A percentile compares a stretch with the other conserved stretches of the same genome.
These are phyloP conservation scores for Vitis cinerea DNA, from an alignment of 164 flowering plant genomes.

Conservation along the genomic window DNA sequence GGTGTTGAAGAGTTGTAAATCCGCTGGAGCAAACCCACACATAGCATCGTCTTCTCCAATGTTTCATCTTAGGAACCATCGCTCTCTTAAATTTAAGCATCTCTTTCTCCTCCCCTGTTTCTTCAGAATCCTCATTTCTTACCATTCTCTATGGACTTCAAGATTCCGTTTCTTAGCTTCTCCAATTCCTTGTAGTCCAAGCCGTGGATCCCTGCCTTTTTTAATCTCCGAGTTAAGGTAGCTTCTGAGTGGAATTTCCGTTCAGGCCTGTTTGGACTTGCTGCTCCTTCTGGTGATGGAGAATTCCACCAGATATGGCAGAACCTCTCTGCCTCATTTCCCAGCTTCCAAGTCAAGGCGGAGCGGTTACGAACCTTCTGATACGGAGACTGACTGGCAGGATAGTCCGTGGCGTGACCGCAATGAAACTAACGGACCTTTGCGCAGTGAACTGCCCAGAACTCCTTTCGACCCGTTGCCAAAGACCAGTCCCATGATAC, in stretches of 20 bases:
- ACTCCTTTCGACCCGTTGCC: conserved; percentile 11
- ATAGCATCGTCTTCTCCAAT: conserved; percentile 29
- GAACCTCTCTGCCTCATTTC: conserved; percentile 19
- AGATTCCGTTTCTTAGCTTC: neutral
- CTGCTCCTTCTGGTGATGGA: conserved; percentile 26
- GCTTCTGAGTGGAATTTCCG: neutral
- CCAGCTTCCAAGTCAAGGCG: conserved; percentile 26
- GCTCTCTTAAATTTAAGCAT: conserved; percentile 9
- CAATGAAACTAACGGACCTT: conserved; percentile 9
- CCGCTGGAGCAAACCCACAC: neutral
- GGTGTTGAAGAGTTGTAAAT: conserved; percentile 6
- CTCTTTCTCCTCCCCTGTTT: neutral
- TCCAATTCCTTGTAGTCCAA: neutral
- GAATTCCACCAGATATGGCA: conserved; percentile 20
- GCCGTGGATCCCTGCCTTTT: neutral
- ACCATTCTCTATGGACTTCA: neutral
- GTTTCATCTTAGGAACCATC: conserved; percentile 23
- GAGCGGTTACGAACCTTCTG: conserved; percentile 79
- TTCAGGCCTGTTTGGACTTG: neutral
- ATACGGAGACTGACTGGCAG: conserved; percentile 62
- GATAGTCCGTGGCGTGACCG: conserved; percentile 39
- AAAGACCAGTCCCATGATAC: conserved; percentile 22
- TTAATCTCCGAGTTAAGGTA: neutral
- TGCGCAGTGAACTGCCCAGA: conserved; percentile 6
- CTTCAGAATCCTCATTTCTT: neutral